Conservation (phyloP, 2,329 filamentous ascomycete genomes). For the Pseudofabraea citricarpa region DNA sequence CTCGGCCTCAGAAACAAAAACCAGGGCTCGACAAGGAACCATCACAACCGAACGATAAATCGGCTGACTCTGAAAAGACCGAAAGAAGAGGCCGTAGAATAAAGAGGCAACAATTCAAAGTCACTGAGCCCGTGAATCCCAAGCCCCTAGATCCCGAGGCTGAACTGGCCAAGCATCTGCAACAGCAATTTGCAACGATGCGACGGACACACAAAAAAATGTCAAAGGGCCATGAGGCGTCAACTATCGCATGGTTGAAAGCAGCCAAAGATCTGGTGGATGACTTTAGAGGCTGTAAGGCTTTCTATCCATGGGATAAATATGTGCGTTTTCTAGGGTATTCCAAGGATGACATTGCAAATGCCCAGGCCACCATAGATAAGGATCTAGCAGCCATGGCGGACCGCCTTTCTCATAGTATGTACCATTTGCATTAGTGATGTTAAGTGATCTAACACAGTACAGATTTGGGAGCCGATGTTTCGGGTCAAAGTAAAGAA, state of each 20-base stretch:
- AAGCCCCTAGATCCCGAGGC: no score
- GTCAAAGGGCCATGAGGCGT: conserved; percentile 20
- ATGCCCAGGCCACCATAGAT: conserved; percentile 22
- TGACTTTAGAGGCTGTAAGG: conserved; percentile 58
- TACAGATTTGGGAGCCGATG: conserved; percentile 20
- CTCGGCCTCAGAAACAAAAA: conserved; percentile 3
- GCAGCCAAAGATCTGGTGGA: conserved; percentile 55
- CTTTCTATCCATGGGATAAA: conserved; percentile 64
- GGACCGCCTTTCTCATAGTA: conserved; percentile 23
- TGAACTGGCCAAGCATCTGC: conserved; percentile 26
- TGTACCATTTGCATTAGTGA: no score
- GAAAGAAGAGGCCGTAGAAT: neutral
- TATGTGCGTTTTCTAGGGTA: conserved; percentile 53
- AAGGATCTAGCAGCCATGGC: conserved; percentile 22
- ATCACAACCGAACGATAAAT: neutral
- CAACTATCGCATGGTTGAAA: conserved; percentile 46
- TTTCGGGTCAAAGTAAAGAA: conserved; percentile 9
- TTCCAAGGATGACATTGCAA: conserved; percentile 9
- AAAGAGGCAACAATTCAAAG: neutral
- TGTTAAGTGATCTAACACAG: no score
- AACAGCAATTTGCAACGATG: conserved; percentile 34
- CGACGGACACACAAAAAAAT: conserved; percentile 32
- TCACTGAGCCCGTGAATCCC: no score
- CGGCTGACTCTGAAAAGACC: neutral
- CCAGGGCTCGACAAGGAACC: neutral